These are phyloP conservation scores for Talaromyces verruculosus DNA, from an alignment of 2,329 filamentous ascomycete species.

Conservation along the genomic window DNA sequence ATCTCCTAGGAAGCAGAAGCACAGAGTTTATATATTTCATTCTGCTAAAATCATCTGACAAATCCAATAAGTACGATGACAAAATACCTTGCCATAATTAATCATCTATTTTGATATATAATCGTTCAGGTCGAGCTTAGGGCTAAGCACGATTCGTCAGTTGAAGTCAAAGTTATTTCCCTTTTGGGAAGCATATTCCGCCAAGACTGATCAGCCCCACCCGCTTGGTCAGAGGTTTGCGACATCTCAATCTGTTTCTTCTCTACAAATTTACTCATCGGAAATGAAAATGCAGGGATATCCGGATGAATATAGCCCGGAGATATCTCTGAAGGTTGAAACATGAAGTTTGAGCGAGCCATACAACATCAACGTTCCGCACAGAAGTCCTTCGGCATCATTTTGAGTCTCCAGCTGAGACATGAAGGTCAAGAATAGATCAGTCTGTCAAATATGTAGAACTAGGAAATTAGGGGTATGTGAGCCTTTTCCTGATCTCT, in stretches of 20 bases:
- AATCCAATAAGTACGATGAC: neutral
- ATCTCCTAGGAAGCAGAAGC: too few relatives aligned
- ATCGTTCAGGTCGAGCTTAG: neutral
- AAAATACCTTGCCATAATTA: neutral
- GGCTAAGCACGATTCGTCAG: neutral
- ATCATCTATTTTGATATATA: neutral
- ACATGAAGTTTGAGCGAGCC: neutral
- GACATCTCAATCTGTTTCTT: neutral
- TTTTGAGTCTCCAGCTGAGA: neutral
- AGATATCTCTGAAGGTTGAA: neutral
- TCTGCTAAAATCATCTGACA: neutral
- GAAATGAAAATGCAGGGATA: neutral
- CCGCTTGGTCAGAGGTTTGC: neutral
- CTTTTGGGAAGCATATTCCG: conserved; percentile 10
- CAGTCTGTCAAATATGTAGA: conserved; percentile 26
- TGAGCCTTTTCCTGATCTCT: neutral
- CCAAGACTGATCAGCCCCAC: conserved; percentile 1
- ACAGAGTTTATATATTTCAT: too few relatives aligned
- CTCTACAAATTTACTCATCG: neutral
- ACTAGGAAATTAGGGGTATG: conserved; percentile 27
- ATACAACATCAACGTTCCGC: neutral
- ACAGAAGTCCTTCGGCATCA: neutral
- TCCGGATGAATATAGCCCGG: neutral
- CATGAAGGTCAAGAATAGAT: conserved; percentile 25
- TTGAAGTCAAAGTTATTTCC: conserved; percentile 7